phyloP scores from a whole-genome alignment of 192 early-diverging fungal species.

The Coemansia sp. region DNA sequence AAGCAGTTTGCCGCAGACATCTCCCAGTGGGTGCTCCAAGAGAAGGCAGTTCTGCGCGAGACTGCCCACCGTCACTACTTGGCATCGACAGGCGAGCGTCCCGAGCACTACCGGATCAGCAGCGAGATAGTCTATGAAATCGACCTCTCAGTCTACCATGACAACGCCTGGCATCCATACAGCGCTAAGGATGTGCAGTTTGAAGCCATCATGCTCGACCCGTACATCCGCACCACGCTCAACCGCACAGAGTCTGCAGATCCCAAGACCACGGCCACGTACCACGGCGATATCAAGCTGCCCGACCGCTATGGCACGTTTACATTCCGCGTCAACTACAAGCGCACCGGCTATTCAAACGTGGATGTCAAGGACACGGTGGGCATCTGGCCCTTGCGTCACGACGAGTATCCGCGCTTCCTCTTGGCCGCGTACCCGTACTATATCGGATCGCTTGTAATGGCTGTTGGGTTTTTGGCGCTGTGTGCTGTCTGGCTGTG shows the following conservation, averaged over 20 bases:
- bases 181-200: slow-evolving; percentile 72
- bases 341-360: slow-evolving; percentile 76
- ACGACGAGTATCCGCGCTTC: slow-evolving; percentile 96
- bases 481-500: slow-evolving; percentile 80
- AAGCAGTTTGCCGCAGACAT: slow-evolving; percentile 70
- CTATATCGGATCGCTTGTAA: slow-evolving; percentile 78
- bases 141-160: slow-evolving; percentile 73
- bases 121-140: slow-evolving; percentile 88
- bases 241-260: slow-evolving; percentile 22
- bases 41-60: slow-evolving; percentile 73
- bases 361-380: slow-evolving; percentile 73
- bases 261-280: slow-evolving; percentile 21
- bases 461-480: slow-evolving; percentile 82
- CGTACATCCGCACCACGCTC: slow-evolving; percentile 81
- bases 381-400: slow-evolving; percentile 84
- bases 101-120: slow-evolving; percentile 83
- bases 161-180: slow-evolving; percentile 83
- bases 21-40: slow-evolving; percentile 87
- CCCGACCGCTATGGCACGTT: slow-evolving; percentile 98
- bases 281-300: slow-evolving; percentile 59
- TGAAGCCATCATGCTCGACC: slow-evolving; percentile 95
- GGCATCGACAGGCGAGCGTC: slow-evolving; percentile 63
- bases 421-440: slow-evolving; percentile 92
- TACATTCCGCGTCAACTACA: slow-evolving; percentile 93
- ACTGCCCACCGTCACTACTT: slow-evolving; percentile 56